Evolutionary conservation across 2,329 filamentous ascomycete species (phyloP).

Genomic region (Xylaria sp.): DNA sequence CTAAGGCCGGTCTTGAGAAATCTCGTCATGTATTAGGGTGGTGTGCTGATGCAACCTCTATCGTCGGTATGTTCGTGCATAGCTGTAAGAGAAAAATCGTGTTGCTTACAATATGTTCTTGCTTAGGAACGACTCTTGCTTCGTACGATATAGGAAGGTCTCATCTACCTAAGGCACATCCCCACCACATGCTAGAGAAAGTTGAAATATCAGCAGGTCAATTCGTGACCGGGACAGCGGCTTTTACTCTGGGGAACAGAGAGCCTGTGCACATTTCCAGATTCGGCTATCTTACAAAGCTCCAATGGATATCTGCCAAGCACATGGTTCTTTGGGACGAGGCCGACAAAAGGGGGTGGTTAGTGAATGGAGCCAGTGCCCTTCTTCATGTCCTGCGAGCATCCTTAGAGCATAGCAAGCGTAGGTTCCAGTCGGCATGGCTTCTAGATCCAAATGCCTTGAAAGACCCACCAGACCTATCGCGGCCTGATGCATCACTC

Average conservation of each 20-base stretch:
- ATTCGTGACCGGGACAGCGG: constrained; percentile 43
- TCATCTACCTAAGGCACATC: constrained; percentile 29
- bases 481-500: constrained; percentile 29
- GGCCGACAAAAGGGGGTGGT: constrained; percentile 51
- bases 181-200: constrained; percentile 42
- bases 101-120: background rate
- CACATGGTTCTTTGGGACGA: constrained; percentile 52
- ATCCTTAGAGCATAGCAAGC: constrained; percentile 41
- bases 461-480: constrained; percentile 41
- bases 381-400: constrained; percentile 53
- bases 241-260: constrained; percentile 44
- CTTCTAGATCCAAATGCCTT: constrained; percentile 31
- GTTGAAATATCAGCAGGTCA: constrained; percentile 44
- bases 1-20: constrained; percentile 24
- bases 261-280: constrained; percentile 43
- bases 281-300: constrained; percentile 42
- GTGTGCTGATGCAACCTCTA: constrained; percentile 46
- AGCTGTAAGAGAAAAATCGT: background rate
- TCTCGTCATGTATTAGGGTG: constrained; percentile 52
- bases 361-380: constrained; percentile 52
- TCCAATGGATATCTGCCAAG: constrained; percentile 48
- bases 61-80: constrained; percentile 32
- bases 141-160: constrained; percentile 40
- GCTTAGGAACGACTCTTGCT: constrained; percentile 39
- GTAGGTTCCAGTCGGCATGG: constrained; percentile 39